phyloP scores from a whole-genome alignment of 768 basidiomycete species.

The Lentinula aciculospora region DNA sequence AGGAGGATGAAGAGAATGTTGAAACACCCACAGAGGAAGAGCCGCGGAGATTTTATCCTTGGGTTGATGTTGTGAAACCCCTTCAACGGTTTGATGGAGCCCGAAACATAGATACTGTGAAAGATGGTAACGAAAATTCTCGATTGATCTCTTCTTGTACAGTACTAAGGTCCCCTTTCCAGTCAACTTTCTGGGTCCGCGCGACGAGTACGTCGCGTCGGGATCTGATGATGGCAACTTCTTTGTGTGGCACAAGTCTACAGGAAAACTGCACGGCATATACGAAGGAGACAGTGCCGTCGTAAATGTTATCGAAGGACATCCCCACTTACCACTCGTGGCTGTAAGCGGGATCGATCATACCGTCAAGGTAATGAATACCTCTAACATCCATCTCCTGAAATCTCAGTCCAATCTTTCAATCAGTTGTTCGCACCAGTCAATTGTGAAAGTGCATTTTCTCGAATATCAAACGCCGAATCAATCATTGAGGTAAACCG shows the following conservation, averaged over 20 bases:
- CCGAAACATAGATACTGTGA: constrained; percentile 78
- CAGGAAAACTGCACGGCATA: constrained; percentile 61
- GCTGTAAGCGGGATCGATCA: constrained; percentile 85
- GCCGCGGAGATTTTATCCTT: constrained; percentile 19
- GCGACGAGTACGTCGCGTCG: constrained; percentile 72
- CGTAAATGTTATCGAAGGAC: constrained; percentile 84
- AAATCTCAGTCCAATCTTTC: background rate
- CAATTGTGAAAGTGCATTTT: constrained; percentile 40
- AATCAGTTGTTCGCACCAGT: constrained; percentile 63
- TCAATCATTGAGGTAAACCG: constrained; percentile 54
- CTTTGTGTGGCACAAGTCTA: constrained; percentile 79
- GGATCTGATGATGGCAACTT: constrained; percentile 87
- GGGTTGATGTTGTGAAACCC: constrained; percentile 56
- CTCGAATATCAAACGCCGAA: constrained; percentile 45
- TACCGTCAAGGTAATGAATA: constrained; percentile 63
- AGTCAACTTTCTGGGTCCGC: constrained; percentile 84
- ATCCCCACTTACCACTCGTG: constrained; percentile 74
- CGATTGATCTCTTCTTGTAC: background rate
- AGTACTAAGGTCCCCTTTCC: background rate
- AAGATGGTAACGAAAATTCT: constrained; percentile 61
- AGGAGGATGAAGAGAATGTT: constrained; percentile 23
- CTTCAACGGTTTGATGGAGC: constrained; percentile 60
- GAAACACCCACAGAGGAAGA: constrained; percentile 20
- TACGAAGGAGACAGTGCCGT: constrained; percentile 76
- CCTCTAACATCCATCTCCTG: background rate